A percentile compares a stretch with the other conserved stretches of the same genome.
Evolutionary conservation across 2,329 filamentous ascomycete genomes (phyloP).

Genomic region (Fusarium devonianum): DNA sequence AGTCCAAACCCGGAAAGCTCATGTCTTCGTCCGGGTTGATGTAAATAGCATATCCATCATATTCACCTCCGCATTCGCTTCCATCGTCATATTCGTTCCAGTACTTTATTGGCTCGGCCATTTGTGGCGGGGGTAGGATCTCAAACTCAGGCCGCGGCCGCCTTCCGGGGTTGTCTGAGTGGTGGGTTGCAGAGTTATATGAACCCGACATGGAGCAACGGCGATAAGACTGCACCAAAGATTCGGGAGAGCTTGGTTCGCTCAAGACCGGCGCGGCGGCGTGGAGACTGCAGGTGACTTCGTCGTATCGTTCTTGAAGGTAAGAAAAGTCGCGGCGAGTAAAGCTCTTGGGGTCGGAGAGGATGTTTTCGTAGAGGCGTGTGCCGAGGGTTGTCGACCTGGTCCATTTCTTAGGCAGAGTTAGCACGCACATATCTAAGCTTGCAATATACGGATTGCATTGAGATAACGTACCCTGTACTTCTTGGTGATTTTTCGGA

Average conservation of each 20-base stretch:
- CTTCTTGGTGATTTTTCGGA: constrained; percentile 85
- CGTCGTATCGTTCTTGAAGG: constrained; percentile 59
- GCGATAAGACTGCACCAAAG: constrained; percentile 25
- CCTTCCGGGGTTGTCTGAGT: constrained; percentile 40
- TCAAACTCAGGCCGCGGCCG: constrained; percentile 42
- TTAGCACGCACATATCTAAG: constrained; percentile 7
- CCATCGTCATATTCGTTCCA: constrained; percentile 91
- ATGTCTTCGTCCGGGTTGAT: constrained; percentile 71
- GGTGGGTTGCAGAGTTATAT: constrained; percentile 2
- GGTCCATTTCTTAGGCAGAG: constrained; percentile 73
- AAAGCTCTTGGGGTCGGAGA: constrained; percentile 74
- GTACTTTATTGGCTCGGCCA: constrained; percentile 58
- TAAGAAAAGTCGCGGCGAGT: constrained; percentile 68
- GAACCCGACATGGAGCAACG: constrained; percentile 20
- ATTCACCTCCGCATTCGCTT: constrained; percentile 68
- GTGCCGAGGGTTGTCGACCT: constrained; percentile 69
- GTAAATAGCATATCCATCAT: constrained; percentile 73
- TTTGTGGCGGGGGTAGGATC: constrained; percentile 42
- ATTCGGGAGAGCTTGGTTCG: constrained; percentile 51
- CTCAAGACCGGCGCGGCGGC: constrained; percentile 52
- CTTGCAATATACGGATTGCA: constrained; percentile 1
- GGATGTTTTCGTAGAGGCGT: constrained; percentile 72
- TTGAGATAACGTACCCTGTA: constrained; percentile 60
- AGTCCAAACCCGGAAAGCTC: constrained; percentile 69
- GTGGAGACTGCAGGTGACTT: constrained; percentile 57